Evolutionary conservation across 2,329 filamentous ascomycete genomes (phyloP).

Genomic region (Endothia cerciana): DNA sequence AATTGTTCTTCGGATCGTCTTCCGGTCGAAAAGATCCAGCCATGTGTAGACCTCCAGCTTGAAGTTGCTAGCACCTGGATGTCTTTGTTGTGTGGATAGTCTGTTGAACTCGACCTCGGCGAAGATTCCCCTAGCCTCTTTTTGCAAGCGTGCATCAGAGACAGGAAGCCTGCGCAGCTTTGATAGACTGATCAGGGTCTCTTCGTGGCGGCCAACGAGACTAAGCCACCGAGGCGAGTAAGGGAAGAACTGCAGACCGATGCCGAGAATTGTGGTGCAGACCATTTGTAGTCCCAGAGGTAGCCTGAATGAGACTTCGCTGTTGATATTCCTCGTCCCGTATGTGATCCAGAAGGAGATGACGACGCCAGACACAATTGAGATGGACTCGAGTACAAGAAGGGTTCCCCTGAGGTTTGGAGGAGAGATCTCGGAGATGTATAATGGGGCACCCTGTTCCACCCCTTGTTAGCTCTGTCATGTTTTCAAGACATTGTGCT

Average conservation of each 20-base stretch:
- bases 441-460: conserved; percentile 33
- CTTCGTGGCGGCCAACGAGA: conserved; percentile 23
- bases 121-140: conserved; percentile 29
- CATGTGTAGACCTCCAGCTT: conserved; percentile 44
- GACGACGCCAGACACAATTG: conserved; percentile 55
- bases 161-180: conserved; percentile 15
- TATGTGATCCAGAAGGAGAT: conserved; percentile 60
- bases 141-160: conserved; percentile 26
- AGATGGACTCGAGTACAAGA: conserved; percentile 55
- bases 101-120: conserved; percentile 37
- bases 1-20: conserved; percentile 48
- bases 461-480: background rate
- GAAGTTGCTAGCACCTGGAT: conserved; percentile 12
- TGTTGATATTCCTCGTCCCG: conserved; percentile 48
- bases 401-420: conserved; percentile 44
- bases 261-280: conserved; percentile 37
- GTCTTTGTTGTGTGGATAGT: conserved; percentile 11
- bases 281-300: conserved; percentile 49
- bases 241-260: conserved; percentile 42
- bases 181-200: conserved; percentile 13
- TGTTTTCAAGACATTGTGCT: too few relatives aligned
- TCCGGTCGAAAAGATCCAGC: conserved; percentile 44
- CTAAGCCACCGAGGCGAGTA: conserved; percentile 28
- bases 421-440: conserved; percentile 41
- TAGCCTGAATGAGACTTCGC: conserved; percentile 42